Conservation (phyloP, 768 basidiomycete species). For the Xerocomus brunneocitrinus region DNA sequence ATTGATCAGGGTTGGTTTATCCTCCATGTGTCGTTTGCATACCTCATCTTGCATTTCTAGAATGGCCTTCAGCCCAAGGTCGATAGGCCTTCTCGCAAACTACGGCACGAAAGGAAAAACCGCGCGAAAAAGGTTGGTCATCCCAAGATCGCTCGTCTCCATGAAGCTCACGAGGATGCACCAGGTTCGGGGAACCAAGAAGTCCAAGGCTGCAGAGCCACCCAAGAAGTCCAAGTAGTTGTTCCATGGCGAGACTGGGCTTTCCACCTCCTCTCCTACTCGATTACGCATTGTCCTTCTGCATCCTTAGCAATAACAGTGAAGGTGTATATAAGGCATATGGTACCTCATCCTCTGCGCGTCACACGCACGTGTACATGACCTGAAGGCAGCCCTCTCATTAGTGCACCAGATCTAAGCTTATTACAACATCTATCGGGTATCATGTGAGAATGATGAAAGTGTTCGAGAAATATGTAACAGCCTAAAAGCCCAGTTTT, state of each 20-base stretch:
- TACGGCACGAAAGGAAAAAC: conserved; percentile 99
- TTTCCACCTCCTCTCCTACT: conserved; percentile 11
- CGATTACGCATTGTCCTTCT: conserved; percentile 27
- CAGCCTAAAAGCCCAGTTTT: conserved; percentile 72
- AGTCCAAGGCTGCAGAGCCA: conserved; percentile 87
- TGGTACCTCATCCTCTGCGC: conserved; percentile 28
- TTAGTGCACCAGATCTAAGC: conserved; percentile 28
- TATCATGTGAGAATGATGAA: conserved; percentile 25
- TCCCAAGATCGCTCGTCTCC: not conserved
- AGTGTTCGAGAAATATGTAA: conserved; percentile 11
- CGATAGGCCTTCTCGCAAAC: conserved; percentile 90
- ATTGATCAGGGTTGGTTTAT: conserved; percentile 76
- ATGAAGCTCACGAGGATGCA: conserved; percentile 15
- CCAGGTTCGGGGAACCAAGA: conserved; percentile 93
- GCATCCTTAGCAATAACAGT: conserved; percentile 35
- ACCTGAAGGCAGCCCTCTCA: conserved; percentile 8
- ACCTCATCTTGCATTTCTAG: conserved; percentile 34
- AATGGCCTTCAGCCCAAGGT: conserved; percentile 70
- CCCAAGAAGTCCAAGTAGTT: conserved; percentile 89
- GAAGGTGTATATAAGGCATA: conserved; percentile 41
- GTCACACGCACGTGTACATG: conserved; percentile 26
- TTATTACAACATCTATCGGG: conserved; percentile 32
- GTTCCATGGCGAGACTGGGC: conserved; percentile 24
- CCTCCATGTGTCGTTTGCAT: not conserved
- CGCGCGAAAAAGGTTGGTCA: conserved; percentile 91